Conservation (phyloP, 768 basidiomycete species). For the Galerina marginata region DNA sequence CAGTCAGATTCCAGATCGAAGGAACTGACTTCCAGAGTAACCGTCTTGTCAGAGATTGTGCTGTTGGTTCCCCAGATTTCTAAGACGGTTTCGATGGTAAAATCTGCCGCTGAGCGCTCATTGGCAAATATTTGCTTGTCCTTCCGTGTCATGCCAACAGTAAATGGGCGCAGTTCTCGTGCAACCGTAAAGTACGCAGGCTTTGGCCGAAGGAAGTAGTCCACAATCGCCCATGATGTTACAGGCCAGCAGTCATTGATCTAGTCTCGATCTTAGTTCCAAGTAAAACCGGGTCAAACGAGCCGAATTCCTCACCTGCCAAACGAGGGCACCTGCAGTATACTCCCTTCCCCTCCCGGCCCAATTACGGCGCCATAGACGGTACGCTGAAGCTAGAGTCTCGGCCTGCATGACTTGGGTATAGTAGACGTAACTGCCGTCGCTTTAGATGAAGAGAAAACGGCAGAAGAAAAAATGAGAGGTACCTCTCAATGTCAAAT, state of each 20-base stretch:
- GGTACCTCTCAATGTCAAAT: conserved; percentile 84
- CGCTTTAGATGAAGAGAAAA: not conserved
- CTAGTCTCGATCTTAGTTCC: conserved; percentile 35
- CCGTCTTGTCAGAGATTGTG: conserved; percentile 61
- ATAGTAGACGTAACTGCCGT: conserved; percentile 84
- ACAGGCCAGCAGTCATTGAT: conserved; percentile 94
- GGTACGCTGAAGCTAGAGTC: conserved; percentile 84
- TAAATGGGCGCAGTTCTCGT: conserved; percentile 80
- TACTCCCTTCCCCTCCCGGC: conserved; percentile 83
- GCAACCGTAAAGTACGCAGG: conserved; percentile 88
- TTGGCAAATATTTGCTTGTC: conserved; percentile 63
- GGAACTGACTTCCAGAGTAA: conserved; percentile 64
- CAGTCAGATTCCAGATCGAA: conserved; percentile 73
- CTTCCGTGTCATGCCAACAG: conserved; percentile 86
- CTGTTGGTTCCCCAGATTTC: conserved; percentile 92
- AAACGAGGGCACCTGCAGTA: conserved; percentile 90
- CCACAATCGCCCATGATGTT: conserved; percentile 92
- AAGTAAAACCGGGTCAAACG: not conserved
- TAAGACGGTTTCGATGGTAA: conserved; percentile 68
- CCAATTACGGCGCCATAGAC: conserved; percentile 93
- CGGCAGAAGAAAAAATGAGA: not conserved
- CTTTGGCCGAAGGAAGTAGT: conserved; percentile 94
- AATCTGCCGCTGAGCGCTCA: conserved; percentile 67
- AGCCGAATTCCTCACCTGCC: conserved; percentile 69
- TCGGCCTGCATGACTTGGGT: conserved; percentile 98